These are phyloP conservation scores for Colletotrichum agaves DNA, from an alignment of 2,329 filamentous ascomycete genomes.

Conservation along the genomic window DNA sequence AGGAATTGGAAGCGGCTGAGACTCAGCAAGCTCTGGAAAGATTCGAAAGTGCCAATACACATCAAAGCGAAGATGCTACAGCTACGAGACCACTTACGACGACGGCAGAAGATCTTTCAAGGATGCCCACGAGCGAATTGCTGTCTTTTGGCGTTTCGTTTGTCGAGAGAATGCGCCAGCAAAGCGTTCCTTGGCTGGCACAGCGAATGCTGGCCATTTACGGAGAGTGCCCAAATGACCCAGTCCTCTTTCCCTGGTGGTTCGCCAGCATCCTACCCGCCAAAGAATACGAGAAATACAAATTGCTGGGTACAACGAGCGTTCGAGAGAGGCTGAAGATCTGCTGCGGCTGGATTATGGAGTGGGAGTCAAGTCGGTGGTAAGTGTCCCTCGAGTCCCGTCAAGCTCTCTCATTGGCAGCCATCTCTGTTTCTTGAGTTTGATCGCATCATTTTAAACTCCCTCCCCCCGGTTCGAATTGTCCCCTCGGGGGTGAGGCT, in stretches of 20 bases:
- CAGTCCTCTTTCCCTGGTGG: conserved; percentile 88
- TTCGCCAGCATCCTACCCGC: conserved; percentile 85
- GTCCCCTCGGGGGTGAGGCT: neutral
- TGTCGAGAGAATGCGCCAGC: conserved; percentile 73
- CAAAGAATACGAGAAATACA: conserved; percentile 81
- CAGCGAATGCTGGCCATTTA: conserved; percentile 78
- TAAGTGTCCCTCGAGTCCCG: conserved; percentile 57
- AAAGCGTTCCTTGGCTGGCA: conserved; percentile 80
- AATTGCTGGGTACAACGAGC: conserved; percentile 76
- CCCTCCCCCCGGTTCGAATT: neutral
- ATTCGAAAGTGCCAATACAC: conserved; percentile 29
- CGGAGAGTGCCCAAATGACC: conserved; percentile 80
- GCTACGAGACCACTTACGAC: conserved; percentile 14
- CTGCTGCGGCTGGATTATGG: conserved; percentile 80
- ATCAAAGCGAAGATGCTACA: conserved; percentile 23
- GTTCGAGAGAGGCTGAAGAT: conserved; percentile 87
- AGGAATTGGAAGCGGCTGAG: conserved; percentile 78
- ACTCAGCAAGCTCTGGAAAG: conserved; percentile 47
- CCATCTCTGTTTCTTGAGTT: neutral
- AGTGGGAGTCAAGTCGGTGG: conserved; percentile 78
- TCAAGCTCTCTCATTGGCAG: conserved; percentile 1
- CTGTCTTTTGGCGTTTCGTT: conserved; percentile 75
- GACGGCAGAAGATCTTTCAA: conserved; percentile 53
- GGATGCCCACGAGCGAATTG: conserved; percentile 76
- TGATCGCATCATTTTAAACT: conserved; percentile 6